A percentile compares a stretch with the other conserved stretches of the same genome.
Evolutionary conservation across 805 yeast genomes (phyloP).

Genomic region (Schwanniomyces vanrijiae): DNA sequence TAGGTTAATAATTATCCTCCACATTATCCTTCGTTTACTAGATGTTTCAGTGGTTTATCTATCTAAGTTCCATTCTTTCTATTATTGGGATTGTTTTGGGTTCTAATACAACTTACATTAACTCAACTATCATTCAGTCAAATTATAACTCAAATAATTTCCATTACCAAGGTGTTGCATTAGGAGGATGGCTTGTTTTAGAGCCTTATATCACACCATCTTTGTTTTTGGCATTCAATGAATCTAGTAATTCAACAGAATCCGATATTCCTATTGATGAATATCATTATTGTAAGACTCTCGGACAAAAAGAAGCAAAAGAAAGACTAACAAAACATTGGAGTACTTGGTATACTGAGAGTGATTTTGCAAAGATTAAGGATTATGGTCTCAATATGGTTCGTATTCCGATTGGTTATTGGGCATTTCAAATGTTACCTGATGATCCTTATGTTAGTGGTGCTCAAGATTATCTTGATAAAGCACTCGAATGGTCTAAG

Average conservation of each 20-base stretch:
- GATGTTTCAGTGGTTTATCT: background rate
- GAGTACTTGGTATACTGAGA: slow-evolving; percentile 57
- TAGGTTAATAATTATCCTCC: background rate
- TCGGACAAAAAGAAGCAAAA: slow-evolving; percentile 50
- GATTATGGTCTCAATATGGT: slow-evolving; percentile 63
- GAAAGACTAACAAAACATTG: slow-evolving; percentile 51
- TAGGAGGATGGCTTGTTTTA: slow-evolving; percentile 69
- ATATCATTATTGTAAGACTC: slow-evolving; percentile 47
- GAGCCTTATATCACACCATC: slow-evolving; percentile 75
- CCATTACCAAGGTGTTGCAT: slow-evolving; percentile 21
- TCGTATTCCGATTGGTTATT: slow-evolving; percentile 77
- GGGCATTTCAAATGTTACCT: slow-evolving; percentile 60
- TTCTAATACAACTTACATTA: background rate
- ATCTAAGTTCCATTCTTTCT: background rate
- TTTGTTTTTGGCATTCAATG: slow-evolving; percentile 45
- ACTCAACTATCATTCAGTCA: slow-evolving; percentile 7
- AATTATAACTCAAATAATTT: slow-evolving; percentile 12
- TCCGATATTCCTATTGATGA: slow-evolving; percentile 56
- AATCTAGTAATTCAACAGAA: slow-evolving; percentile 16
- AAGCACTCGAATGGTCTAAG: slow-evolving; percentile 68
- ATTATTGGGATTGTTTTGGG: background rate
- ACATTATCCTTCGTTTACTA: background rate
- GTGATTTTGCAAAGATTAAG: slow-evolving; percentile 54
- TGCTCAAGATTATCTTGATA: slow-evolving; percentile 61
- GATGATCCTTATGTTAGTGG: slow-evolving; percentile 67